Percentiles rank a stretch among this genome's conserved stretches.
These are phyloP conservation scores for Wallacemonas sp. DNA, from an alignment of 208 protist species.

Conservation along the genomic window DNA sequence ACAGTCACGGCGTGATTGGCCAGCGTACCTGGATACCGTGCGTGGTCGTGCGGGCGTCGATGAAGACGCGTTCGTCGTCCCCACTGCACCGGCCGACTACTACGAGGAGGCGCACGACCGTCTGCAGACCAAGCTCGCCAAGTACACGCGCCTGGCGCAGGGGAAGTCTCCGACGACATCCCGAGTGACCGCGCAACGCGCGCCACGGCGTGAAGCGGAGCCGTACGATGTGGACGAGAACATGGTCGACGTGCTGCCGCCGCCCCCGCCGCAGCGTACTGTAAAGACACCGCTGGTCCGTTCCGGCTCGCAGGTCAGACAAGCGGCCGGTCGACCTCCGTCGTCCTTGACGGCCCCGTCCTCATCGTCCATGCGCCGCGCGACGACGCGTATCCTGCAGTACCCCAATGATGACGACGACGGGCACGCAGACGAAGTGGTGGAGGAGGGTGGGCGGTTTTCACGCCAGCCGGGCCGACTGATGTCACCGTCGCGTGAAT, in stretches of 20 bases:
- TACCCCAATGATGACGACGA: slow-evolving; percentile 10
- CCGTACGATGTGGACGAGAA: slow-evolving; percentile 1
- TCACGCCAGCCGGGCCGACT: neutral
- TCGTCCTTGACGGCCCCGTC: too few species aligned
- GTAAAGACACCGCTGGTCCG: neutral
- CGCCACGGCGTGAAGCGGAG: neutral
- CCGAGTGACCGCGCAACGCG: neutral
- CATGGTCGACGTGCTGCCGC: neutral
- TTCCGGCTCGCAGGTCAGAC: neutral
- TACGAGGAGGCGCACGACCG: slow-evolving; percentile 11
- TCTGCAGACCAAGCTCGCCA: slow-evolving; percentile 14
- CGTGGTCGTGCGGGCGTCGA: neutral
- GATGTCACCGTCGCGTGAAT: slow-evolving; percentile 1
- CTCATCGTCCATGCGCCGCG: neutral
- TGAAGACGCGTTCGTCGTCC: neutral
- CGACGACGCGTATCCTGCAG: neutral
- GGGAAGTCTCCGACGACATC: neutral
- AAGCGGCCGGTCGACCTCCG: too few species aligned
- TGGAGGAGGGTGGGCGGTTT: neutral
- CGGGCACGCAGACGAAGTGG: neutral
- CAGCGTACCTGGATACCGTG: slow-evolving; percentile 1
- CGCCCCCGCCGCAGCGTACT: neutral
- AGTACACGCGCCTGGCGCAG: neutral
- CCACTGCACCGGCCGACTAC: neutral
- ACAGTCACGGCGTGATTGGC: neutral